Evolutionary conservation across 495 filamentous ascomycete genomes (phyloP).

Genomic region (Aspergillus ostianus): DNA sequence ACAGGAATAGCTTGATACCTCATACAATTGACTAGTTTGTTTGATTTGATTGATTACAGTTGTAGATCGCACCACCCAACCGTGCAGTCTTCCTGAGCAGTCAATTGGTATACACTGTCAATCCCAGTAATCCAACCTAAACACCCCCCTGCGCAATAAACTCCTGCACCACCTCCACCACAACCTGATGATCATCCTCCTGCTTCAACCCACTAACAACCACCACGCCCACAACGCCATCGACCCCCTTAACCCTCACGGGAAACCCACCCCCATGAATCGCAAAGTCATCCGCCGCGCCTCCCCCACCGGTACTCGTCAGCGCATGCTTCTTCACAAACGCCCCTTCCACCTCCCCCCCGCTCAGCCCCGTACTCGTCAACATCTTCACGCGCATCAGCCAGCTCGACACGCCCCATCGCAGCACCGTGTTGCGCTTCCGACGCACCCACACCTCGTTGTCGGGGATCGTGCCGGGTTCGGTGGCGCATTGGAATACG

Average conservation of each 20-base stretch:
- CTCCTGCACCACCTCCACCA: slow-evolving; percentile 62
- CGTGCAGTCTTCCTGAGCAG: neutral
- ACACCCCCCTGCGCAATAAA: slow-evolving; percentile 28
- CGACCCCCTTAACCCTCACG: slow-evolving; percentile 65
- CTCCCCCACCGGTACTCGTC: slow-evolving; percentile 37
- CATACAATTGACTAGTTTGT: slow-evolving; percentile 12
- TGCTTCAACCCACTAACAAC: slow-evolving; percentile 76
- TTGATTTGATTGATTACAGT: neutral
- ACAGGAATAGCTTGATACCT: slow-evolving; percentile 35
- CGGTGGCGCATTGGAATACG: slow-evolving; percentile 58
- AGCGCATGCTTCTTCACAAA: slow-evolving; percentile 59
- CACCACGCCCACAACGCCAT: slow-evolving; percentile 69
- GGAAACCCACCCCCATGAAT: slow-evolving; percentile 75
- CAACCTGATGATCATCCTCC: slow-evolving; percentile 73
- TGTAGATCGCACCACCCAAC: neutral
- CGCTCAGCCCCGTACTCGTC: slow-evolving; percentile 18
- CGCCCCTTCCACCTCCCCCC: slow-evolving; percentile 50
- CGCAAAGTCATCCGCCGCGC: slow-evolving; percentile 60
- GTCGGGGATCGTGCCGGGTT: slow-evolving; percentile 59
- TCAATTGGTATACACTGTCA: neutral
- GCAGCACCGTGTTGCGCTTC: slow-evolving; percentile 66
- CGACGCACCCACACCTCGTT: slow-evolving; percentile 60
- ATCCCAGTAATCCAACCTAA: neutral
- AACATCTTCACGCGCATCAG: slow-evolving; percentile 60
- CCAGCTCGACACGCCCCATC: slow-evolving; percentile 68